Conservation (phyloP, 495 filamentous ascomycete genomes). For the Penicillium paradoxum region DNA sequence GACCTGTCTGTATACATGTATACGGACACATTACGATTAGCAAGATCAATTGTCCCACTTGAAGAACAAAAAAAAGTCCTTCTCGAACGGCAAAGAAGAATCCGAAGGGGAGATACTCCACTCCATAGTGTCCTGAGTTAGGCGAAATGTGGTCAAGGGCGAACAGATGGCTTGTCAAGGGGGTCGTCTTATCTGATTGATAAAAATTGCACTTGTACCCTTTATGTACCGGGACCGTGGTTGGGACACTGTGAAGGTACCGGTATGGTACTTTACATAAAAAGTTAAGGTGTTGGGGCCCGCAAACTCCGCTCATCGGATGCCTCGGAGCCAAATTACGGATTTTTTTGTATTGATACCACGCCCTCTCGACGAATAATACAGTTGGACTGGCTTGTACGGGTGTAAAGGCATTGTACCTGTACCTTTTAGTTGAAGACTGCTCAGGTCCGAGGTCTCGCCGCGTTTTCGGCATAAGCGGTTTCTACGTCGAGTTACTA, state of each 20-base stretch:
- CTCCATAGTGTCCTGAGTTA: slow-evolving; percentile 1
- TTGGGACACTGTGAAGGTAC: not conserved
- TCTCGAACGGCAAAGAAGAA: slow-evolving; percentile 10
- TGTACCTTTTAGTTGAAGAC: not conserved
- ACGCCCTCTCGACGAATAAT: not conserved
- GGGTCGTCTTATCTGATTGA: slow-evolving; percentile 28
- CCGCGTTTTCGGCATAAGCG: not conserved
- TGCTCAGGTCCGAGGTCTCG: not conserved
- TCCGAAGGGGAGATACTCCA: not conserved
- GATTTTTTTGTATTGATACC: not conserved
- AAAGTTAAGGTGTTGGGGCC: not conserved
- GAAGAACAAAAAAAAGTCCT: not conserved
- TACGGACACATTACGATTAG: not conserved
- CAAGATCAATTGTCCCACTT: not conserved
- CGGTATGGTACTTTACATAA: not conserved
- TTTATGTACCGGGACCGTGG: not conserved
- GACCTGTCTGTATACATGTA: too few species aligned
- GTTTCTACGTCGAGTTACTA: not conserved
- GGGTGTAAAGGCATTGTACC: not conserved
- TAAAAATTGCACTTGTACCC: slow-evolving; percentile 12
- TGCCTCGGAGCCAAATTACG: not conserved
- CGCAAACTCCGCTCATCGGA: slow-evolving; percentile 29
- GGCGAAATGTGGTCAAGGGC: slow-evolving; percentile 4
- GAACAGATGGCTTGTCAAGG: not conserved
- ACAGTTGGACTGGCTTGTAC: not conserved